phyloP scores from a whole-genome alignment of 1,284 basidiomycete genomes.

The Fomes fomentarius region DNA sequence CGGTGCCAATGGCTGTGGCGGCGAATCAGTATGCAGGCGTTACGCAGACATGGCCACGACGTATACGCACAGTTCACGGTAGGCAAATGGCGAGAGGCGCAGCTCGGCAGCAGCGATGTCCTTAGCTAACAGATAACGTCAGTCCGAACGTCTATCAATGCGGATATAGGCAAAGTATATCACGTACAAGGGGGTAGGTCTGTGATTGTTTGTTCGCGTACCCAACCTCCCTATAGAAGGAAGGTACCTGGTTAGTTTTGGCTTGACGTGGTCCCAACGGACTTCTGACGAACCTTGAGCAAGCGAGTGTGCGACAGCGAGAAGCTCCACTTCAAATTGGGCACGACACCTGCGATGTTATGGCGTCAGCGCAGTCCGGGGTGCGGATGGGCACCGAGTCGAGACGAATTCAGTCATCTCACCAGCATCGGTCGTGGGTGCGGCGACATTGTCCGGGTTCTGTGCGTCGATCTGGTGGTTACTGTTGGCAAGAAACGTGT shows the following conservation, averaged over 20 bases:
- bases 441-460: slow-evolving; percentile 32
- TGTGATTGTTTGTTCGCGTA: slow-evolving; percentile 33
- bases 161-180: neutral
- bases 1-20: slow-evolving; percentile 31
- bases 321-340: slow-evolving; percentile 34
- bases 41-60: neutral
- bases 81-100: slow-evolving; percentile 39
- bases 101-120: slow-evolving; percentile 43
- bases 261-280: too few species aligned
- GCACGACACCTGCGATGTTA: slow-evolving; percentile 24
- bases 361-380: slow-evolving; percentile 8
- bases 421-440: slow-evolving; percentile 31
- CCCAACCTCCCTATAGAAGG: slow-evolving; percentile 29
- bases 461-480: slow-evolving; percentile 30
- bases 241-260: too few species aligned
- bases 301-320: slow-evolving; percentile 32
- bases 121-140: slow-evolving; percentile 25
- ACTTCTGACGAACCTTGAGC: slow-evolving; percentile 25
- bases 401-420: neutral
- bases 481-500: slow-evolving; percentile 26
- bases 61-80: slow-evolving; percentile 32
- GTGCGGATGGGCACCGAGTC: neutral
- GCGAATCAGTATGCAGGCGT: slow-evolving; percentile 9
- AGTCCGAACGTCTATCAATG: slow-evolving; percentile 10
- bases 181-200: slow-evolving; percentile 33